phyloP scores from a whole-genome alignment of 108 stramenopile genomes.

The Epipyxis sp. region DNA sequence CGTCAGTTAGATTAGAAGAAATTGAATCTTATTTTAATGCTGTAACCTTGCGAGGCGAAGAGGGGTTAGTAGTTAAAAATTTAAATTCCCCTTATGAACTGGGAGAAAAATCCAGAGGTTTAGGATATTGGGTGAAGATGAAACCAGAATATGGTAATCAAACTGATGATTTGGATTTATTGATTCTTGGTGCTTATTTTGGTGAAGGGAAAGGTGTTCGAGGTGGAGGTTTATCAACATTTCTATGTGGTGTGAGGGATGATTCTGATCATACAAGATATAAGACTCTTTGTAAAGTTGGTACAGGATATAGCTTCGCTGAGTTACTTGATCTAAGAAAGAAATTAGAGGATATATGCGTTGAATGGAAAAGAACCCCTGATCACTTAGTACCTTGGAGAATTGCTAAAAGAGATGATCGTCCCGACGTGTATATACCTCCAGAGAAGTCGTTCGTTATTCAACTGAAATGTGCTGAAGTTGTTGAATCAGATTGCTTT shows the following conservation, averaged over 20 bases:
- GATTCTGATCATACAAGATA: not conserved
- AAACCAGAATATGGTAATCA: conserved; percentile 51
- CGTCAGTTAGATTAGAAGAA: conserved; percentile 25
- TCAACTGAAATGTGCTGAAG: conserved; percentile 23
- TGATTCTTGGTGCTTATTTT: conserved; percentile 42
- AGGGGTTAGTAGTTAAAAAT: conserved; percentile 50
- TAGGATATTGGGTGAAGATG: conserved; percentile 46
- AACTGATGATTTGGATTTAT: conserved; percentile 41
- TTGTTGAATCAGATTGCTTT: not conserved
- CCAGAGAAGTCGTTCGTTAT: conserved; percentile 29
- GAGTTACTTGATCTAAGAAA: not conserved
- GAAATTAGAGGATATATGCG: not conserved
- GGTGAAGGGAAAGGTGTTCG: conserved; percentile 31
- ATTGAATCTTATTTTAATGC: conserved; percentile 36
- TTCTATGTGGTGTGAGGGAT: conserved; percentile 11
- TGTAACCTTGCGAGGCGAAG: conserved; percentile 33
- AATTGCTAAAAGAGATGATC: conserved; percentile 27
- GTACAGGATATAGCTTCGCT: conserved; percentile 4
- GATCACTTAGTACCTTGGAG: conserved; percentile 19
- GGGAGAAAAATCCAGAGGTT: conserved; percentile 25
- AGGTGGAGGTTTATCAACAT: conserved; percentile 24
- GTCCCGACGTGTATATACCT: conserved; percentile 13
- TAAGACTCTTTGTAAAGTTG: conserved; percentile 22
- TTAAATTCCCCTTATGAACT: conserved; percentile 40
- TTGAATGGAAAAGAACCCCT: conserved; percentile 3